These are phyloP conservation scores for Malus hybrid DNA, from an alignment of 331 rosid genomes.

Conservation along the genomic window DNA sequence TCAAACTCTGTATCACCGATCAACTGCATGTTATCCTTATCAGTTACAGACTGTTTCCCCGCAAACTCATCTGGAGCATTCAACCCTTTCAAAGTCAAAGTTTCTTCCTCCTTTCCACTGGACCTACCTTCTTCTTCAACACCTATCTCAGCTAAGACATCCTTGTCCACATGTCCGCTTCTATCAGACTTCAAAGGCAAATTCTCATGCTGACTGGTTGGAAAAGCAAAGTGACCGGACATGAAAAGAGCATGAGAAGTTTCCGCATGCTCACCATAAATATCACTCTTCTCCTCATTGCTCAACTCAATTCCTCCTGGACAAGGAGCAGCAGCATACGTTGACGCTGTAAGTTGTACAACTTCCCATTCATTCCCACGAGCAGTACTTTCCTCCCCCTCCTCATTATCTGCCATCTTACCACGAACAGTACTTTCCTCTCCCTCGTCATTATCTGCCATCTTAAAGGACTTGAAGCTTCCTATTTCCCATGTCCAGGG, in stretches of 20 bases:
- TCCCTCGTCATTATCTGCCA: constrained; percentile 71
- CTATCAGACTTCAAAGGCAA: constrained; percentile 61
- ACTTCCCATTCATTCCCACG: constrained; percentile 96
- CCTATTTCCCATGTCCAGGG: background rate
- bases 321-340: constrained; percentile 91
- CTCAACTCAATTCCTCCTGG: constrained; percentile 42
- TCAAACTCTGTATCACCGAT: constrained; percentile 46
- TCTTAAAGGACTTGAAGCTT: constrained; percentile 12
- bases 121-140: constrained; percentile 31
- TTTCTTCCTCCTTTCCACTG: constrained; percentile 57
- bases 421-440: constrained; percentile 26
- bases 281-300: constrained; percentile 31
- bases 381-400: constrained; percentile 49
- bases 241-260: constrained; percentile 68
- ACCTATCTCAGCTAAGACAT: constrained; percentile 29
- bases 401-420: constrained; percentile 66
- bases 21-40: constrained; percentile 22
- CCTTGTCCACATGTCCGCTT: constrained; percentile 33
- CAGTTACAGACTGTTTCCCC: constrained; percentile 21
- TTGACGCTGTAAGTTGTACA: constrained; percentile 85
- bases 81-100: constrained; percentile 40
- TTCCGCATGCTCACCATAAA: constrained; percentile 45
- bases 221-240: constrained; percentile 86
- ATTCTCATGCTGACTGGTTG: constrained; percentile 71
- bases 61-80: constrained; percentile 46